A percentile compares a stretch with the other conserved stretches of the same genome.
phyloP scores from a whole-genome alignment of 2,329 filamentous ascomycete genomes.

The Aspergillus sp. region DNA sequence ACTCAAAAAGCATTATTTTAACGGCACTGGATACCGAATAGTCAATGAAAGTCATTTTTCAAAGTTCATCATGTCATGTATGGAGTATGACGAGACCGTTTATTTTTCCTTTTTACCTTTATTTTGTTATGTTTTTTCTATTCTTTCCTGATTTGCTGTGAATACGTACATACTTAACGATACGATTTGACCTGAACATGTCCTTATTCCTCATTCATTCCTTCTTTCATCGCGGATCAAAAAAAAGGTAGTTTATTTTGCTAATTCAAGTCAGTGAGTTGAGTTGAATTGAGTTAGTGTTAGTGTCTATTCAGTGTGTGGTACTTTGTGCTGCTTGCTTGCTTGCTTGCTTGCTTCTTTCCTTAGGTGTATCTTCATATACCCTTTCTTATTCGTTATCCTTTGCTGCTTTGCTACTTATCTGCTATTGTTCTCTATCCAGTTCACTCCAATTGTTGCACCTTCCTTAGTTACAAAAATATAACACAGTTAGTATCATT shows the following conservation, averaged over 20 bases:
- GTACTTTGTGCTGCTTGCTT: no score
- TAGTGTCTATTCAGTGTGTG: neutral
- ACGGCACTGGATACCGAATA: neutral
- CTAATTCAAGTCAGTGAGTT: no score
- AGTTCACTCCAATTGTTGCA: neutral
- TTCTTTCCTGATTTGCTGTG: neutral
- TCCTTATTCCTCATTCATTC: neutral
- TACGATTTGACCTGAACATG: neutral
- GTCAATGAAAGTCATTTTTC: neutral
- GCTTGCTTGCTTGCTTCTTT: neutral
- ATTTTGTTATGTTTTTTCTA: neutral
- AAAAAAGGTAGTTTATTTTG: neutral
- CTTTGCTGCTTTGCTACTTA: neutral
- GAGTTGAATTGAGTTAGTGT: neutral
- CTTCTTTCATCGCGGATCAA: neutral
- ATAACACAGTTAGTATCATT: no score
- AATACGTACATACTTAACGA: neutral
- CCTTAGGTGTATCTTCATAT: constrained; percentile 1
- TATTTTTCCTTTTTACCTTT: neutral
- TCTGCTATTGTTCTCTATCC: neutral
- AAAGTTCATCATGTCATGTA: neutral
- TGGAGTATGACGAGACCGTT: neutral
- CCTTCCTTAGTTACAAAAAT: no score
- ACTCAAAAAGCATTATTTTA: neutral
- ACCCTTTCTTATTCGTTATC: neutral